Evolutionary conservation across 148 eudicot genomes (phyloP).

Genomic region (Simmondsia chinensis): DNA sequence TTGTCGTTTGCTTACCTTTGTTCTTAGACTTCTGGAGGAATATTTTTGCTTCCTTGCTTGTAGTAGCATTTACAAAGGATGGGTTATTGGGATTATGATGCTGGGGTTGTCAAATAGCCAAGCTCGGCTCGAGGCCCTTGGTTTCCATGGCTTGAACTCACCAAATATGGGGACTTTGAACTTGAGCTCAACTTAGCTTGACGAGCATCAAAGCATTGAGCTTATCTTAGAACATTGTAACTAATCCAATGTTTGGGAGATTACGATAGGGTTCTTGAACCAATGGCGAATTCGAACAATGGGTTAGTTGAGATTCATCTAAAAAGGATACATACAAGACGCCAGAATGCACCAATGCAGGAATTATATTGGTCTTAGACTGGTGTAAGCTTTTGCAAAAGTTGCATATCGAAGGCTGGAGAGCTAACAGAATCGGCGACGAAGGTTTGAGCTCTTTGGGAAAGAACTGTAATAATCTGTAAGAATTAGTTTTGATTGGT

Average conservation of each 20-base stretch:
- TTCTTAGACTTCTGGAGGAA: no score
- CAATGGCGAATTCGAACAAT: slow-evolving; percentile 19
- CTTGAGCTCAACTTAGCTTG: no score
- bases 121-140: no score
- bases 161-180: no score
- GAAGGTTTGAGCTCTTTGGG: slow-evolving; percentile 55
- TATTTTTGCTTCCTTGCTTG: no score
- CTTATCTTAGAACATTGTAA: slow-evolving; percentile 41
- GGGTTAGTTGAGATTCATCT: slow-evolving; percentile 53
- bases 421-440: slow-evolving; percentile 73
- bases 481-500: slow-evolving; percentile 71
- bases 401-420: slow-evolving; percentile 88
- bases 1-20: no score
- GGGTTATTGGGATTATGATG: no score
- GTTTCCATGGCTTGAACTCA: no score
- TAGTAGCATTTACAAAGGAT: no score
- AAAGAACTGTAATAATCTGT: slow-evolving; percentile 44
- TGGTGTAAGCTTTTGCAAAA: slow-evolving; percentile 61
- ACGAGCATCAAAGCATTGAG: no score
- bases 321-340: slow-evolving; percentile 69
- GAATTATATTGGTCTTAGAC: slow-evolving; percentile 43
- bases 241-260: slow-evolving; percentile 59
- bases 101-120: no score
- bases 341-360: slow-evolving; percentile 55
- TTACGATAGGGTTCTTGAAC: slow-evolving; percentile 59